phyloP scores from a whole-genome alignment of 1,284 basidiomycete genomes.

The Ustilago lituana region DNA sequence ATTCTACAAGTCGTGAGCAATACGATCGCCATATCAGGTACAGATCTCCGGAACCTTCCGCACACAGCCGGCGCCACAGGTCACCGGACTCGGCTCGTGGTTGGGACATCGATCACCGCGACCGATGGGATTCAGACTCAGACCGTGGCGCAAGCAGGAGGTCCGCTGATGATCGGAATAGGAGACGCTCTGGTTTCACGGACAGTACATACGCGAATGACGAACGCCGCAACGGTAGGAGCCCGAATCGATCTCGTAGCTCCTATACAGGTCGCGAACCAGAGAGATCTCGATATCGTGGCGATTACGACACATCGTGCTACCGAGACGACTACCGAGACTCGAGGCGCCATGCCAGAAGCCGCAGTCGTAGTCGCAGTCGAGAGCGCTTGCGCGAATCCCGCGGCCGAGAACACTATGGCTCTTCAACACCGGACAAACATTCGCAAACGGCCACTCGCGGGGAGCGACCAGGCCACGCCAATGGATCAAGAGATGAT shows the following conservation, averaged over 20 bases:
- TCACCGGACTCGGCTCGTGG: conserved; percentile 6
- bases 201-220: background rate
- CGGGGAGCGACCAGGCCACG: conserved; percentile 2
- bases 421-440: background rate
- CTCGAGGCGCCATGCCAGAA: background rate
- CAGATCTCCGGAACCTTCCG: conserved; percentile 5
- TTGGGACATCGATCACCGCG: background rate
- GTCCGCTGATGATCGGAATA: background rate
- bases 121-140: background rate
- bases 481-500: background rate
- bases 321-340: background rate
- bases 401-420: background rate
- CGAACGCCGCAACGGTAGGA: conserved; percentile 3
- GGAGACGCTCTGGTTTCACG: background rate
- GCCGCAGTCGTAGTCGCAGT: conserved; percentile 14
- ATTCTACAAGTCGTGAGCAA: background rate
- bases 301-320: background rate
- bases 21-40: background rate
- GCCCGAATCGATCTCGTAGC: conserved; percentile 3
- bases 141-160: background rate
- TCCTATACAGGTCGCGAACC: conserved; percentile 3
- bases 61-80: background rate
- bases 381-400: conserved; percentile 7
- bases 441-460: background rate
- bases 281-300: background rate